These are phyloP conservation scores for Cytospora schulzeri DNA, from an alignment of 2,329 filamentous ascomycete genomes.

Conservation along the genomic window DNA sequence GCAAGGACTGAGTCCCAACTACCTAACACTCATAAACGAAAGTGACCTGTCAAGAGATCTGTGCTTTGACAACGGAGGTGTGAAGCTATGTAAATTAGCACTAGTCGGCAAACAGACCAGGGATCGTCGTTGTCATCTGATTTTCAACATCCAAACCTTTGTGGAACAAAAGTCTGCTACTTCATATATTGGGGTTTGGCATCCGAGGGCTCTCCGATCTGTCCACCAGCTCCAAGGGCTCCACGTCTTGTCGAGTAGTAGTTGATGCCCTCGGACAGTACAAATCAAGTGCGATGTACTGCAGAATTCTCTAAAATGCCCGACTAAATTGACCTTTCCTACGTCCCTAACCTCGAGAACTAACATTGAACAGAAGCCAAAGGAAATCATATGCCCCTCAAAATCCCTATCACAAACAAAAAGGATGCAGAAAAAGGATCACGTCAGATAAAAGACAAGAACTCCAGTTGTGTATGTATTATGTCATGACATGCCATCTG, in stretches of 20 bases:
- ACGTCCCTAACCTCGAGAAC: constrained; percentile 22
- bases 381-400: constrained; percentile 17
- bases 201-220: neutral
- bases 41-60: too few relatives aligned
- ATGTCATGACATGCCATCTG: constrained; percentile 26
- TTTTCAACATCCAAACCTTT: too few relatives aligned
- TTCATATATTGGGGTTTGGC: neutral
- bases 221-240: too few relatives aligned
- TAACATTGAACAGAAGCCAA: neutral
- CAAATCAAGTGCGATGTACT: neutral
- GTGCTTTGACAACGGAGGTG: too few relatives aligned
- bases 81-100: too few relatives aligned
- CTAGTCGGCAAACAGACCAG: too few relatives aligned
- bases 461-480: constrained; percentile 29
- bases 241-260: neutral
- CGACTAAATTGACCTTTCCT: constrained; percentile 21
- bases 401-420: constrained; percentile 14
- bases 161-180: neutral
- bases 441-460: constrained; percentile 17
- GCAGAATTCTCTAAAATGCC: neutral
- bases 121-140: too few relatives aligned
- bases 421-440: constrained; percentile 16
- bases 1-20: neutral
- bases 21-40: too few relatives aligned
- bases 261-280: neutral